Base-by-base conservation (phyloP, 192 early-diverging fungal species). In the Powellomyces hirtus region DNA sequence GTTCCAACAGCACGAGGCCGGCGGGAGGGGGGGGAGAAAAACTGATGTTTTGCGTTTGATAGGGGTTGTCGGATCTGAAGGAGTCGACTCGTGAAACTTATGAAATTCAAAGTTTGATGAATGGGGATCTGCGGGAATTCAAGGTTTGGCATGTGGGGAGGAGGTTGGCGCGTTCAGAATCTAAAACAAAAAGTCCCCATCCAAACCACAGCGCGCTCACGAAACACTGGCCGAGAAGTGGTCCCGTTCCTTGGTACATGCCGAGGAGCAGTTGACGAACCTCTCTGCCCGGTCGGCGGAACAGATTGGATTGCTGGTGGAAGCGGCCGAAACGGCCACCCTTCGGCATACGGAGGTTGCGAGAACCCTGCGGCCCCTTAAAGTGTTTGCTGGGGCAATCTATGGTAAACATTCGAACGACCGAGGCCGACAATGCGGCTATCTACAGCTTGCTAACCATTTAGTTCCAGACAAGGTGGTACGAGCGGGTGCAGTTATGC, bases 281-380 rank as follows among this genome's bases (percentile, higher is more conserved):
- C 60, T 71, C 24, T 62, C 44, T 2, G 36, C 14, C 13, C 69
- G 59, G 11, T 71, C 69, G 34, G 31, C 69, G 22, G 29, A 31
- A 11, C 69, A 71, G 42, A 63, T 71, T 14, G 59, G 52, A 50
- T 34, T 55, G 49, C 38, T 71, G 20, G 14, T 63, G 14, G 69
- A 71, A 13, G 69, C 69, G 31, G 49, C 60, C 3, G 59, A 34
- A 29, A 44, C 50, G 29, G 69, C 59, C 3, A 52, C 20, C 16
- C 22, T 13, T 1, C 40, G 69, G 33, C 61, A 63, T 22, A n/a
- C 13, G 6, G 60, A 71, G 50, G 33, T 71, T 16, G 34, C 36
- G 58, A 16, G 30, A 14, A 42, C 40, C 8, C 24, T 71, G 34
- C 10, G 20, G 27, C 69, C 60, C 4, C 5, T 63, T 14, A 38